These are phyloP conservation scores for Tilletia walkeri DNA, from an alignment of 1,284 basidiomycete species.

Conservation along the genomic window DNA sequence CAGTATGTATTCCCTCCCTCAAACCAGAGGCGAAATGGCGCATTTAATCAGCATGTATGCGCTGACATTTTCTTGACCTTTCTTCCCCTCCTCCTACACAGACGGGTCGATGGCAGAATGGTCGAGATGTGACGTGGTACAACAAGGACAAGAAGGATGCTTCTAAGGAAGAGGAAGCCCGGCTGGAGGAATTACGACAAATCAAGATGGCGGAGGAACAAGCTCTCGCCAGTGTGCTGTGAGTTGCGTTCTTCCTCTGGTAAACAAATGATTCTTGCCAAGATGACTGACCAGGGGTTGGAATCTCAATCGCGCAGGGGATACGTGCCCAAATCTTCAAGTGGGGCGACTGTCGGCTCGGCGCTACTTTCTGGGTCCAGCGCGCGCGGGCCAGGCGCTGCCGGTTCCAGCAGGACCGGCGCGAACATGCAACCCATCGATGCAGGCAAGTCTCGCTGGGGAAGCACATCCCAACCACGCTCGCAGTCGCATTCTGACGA, in stretches of 20 bases:
- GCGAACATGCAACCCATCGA: conserved; percentile 32
- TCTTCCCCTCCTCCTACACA: background rate
- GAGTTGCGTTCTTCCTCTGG: conserved; percentile 17
- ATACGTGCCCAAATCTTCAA: background rate
- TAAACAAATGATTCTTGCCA: background rate
- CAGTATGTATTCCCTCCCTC: conserved; percentile 14
- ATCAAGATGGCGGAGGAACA: conserved; percentile 50
- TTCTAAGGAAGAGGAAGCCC: conserved; percentile 13
- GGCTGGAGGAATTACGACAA: conserved; percentile 38
- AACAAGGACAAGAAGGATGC: conserved; percentile 37
- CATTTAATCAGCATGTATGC: background rate
- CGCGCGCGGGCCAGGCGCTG: background rate
- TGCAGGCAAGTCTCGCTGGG: conserved; percentile 22
- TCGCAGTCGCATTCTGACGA: background rate
- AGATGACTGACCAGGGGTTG: background rate
- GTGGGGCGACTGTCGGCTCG: conserved; percentile 23
- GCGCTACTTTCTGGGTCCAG: conserved; percentile 29
- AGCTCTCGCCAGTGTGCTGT: conserved; percentile 40
- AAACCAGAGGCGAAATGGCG: background rate
- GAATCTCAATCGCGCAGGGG: background rate
- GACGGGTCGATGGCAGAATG: conserved; percentile 52
- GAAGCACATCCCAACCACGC: background rate
- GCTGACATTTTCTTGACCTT: background rate
- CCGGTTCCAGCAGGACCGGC: conserved; percentile 25
- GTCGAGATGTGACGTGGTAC: conserved; percentile 54